Evolutionary conservation across 768 basidiomycete genomes (phyloP).

Genomic region (Boletus rubropictus): DNA sequence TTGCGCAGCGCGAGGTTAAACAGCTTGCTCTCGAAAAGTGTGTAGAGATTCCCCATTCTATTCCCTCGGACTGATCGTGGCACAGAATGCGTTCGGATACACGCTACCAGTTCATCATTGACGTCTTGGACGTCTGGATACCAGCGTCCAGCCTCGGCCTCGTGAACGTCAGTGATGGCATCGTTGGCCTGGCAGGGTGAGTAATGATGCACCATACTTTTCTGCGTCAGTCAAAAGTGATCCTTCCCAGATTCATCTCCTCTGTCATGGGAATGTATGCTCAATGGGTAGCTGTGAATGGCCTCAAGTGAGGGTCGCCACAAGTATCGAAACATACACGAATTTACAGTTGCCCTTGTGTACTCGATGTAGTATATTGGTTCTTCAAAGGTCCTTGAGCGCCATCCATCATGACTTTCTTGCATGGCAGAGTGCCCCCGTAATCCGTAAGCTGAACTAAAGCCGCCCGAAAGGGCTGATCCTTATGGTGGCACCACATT

Average conservation of each 20-base stretch:
- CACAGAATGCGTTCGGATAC: slow-evolving; percentile 57
- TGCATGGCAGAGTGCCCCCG: neutral
- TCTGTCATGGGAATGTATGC: slow-evolving; percentile 64
- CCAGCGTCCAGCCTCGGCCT: slow-evolving; percentile 80
- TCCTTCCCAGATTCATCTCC: slow-evolving; percentile 49
- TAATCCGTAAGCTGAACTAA: neutral
- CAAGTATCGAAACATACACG: neutral
- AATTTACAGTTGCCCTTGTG: neutral
- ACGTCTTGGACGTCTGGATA: slow-evolving; percentile 83
- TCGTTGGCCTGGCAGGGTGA: slow-evolving; percentile 81
- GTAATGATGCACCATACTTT: slow-evolving; percentile 22
- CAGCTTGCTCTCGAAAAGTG: slow-evolving; percentile 53
- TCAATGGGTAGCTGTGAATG: slow-evolving; percentile 55
- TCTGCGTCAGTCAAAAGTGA: slow-evolving; percentile 1
- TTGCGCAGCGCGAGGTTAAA: slow-evolving; percentile 60
- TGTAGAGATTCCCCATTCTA: slow-evolving; percentile 18
- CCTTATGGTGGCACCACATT: slow-evolving; percentile 1
- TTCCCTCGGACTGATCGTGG: slow-evolving; percentile 5
- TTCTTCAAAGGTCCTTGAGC: neutral
- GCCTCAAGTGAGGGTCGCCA: slow-evolving; percentile 32
- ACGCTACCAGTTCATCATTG: slow-evolving; percentile 77
- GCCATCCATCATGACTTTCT: neutral
- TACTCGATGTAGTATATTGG: slow-evolving; percentile 7
- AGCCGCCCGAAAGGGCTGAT: neutral
- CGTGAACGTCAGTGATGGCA: slow-evolving; percentile 75